Evolutionary conservation across 768 basidiomycete species (phyloP).

Genomic region (Tubosaeta sp.): DNA sequence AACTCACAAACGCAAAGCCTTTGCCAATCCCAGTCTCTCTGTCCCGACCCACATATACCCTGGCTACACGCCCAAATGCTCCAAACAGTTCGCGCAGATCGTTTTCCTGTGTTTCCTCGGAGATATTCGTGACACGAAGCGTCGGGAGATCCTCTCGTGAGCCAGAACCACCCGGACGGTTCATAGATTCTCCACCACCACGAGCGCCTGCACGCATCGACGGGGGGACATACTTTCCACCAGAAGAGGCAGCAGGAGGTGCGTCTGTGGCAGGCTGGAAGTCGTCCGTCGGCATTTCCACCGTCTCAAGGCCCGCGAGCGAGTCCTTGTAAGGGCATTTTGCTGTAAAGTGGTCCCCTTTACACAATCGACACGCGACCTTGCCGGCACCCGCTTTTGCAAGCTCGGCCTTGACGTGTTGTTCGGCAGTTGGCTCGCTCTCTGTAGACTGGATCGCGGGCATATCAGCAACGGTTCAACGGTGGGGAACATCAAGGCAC

Average conservation of each 20-base stretch:
- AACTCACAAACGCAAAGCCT: slow-evolving; percentile 97
- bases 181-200: slow-evolving; percentile 75
- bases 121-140: slow-evolving; percentile 94
- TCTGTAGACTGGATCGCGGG: slow-evolving; percentile 48
- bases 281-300: slow-evolving; percentile 38
- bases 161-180: slow-evolving; percentile 38
- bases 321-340: slow-evolving; percentile 98
- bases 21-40: slow-evolving; percentile 92
- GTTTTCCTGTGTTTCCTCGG: slow-evolving; percentile 90
- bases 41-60: slow-evolving; percentile 94
- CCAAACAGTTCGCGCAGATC: slow-evolving; percentile 92
- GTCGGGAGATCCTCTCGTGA: slow-evolving; percentile 91
- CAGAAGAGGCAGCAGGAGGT: slow-evolving; percentile 34
- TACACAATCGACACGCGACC: slow-evolving; percentile 89
- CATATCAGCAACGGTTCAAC: neutral
- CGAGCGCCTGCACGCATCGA: slow-evolving; percentile 75
- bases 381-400: slow-evolving; percentile 78
- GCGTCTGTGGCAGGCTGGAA: slow-evolving; percentile 34
- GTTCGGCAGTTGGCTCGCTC: slow-evolving; percentile 60
- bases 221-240: slow-evolving; percentile 92
- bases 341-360: slow-evolving; percentile 96
- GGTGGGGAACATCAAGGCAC: slow-evolving; percentile 4
- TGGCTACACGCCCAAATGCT: slow-evolving; percentile 75
- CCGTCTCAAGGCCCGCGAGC: slow-evolving; percentile 68
- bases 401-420: slow-evolving; percentile 60